phyloP scores from a whole-genome alignment of 805 yeast species.

The Ogataea glucozyma region DNA sequence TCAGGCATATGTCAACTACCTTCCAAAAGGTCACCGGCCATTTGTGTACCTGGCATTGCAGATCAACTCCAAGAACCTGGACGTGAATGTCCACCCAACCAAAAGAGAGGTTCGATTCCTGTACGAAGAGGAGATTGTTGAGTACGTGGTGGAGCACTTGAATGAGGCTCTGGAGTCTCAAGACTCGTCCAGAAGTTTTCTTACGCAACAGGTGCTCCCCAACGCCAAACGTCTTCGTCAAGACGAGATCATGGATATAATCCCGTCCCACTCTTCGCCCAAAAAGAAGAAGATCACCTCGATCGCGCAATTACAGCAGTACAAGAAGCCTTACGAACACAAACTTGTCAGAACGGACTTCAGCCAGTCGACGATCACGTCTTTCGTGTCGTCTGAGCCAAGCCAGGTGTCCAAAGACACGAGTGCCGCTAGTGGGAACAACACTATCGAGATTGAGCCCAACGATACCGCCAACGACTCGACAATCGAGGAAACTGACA shows the following conservation, averaged over 20 bases:
- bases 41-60: conserved; percentile 75
- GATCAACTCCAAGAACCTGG: conserved; percentile 69
- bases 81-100: conserved; percentile 95
- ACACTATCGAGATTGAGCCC: conserved; percentile 4
- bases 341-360: conserved; percentile 73
- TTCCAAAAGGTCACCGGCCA: conserved; percentile 78
- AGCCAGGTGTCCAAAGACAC: neutral
- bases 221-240: conserved; percentile 32
- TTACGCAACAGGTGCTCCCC: conserved; percentile 59
- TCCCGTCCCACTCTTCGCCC: conserved; percentile 8
- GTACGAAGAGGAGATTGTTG: conserved; percentile 83
- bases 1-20: conserved; percentile 58
- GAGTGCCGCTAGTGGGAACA: neutral
- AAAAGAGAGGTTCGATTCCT: conserved; percentile 88
- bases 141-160: conserved; percentile 49
- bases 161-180: conserved; percentile 52
- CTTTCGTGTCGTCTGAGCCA: conserved; percentile 28
- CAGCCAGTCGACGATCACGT: conserved; percentile 55
- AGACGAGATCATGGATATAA: conserved; percentile 18
- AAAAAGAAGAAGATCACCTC: conserved; percentile 12
- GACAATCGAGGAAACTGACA: conserved; percentile 1
- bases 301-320: conserved; percentile 11
- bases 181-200: conserved; percentile 69
- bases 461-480: neutral
- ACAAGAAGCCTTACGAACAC: conserved; percentile 53